Evolutionary conservation across 2,329 filamentous ascomycete species (phyloP).

Genomic region (Colletotrichum sp.): DNA sequence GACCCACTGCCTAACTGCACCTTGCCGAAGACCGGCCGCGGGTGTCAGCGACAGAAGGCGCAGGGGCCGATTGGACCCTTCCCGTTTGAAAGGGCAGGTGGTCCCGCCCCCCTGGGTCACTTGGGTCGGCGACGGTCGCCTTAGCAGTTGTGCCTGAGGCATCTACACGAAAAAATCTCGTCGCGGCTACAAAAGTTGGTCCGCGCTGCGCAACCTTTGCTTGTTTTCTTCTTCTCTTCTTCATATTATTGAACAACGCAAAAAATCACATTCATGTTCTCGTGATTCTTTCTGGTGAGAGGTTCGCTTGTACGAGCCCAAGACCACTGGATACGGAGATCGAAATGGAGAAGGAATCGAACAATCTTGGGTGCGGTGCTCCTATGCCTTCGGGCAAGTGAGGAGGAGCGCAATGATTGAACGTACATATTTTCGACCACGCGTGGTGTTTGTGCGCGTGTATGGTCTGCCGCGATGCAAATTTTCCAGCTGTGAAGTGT

Average conservation of each 20-base stretch:
- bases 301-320: slow-evolving; percentile 51
- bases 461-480: neutral
- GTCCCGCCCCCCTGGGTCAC: neutral
- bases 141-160: slow-evolving; percentile 2
- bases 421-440: slow-evolving; percentile 46
- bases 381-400: slow-evolving; percentile 48
- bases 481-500: neutral
- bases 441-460: neutral
- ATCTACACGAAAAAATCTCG: neutral
- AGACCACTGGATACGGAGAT: slow-evolving; percentile 52
- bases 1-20: slow-evolving; percentile 8
- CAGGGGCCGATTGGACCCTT: neutral
- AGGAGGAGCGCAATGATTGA: slow-evolving; percentile 67
- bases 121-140: neutral
- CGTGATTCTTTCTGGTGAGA: slow-evolving; percentile 46
- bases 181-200: slow-evolving; percentile 10
- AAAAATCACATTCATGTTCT: slow-evolving; percentile 48
- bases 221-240: slow-evolving; percentile 31
- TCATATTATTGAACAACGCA: slow-evolving; percentile 51
- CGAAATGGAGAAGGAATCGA: slow-evolving; percentile 60
- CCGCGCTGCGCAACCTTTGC: slow-evolving; percentile 3
- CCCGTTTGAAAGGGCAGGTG: neutral
- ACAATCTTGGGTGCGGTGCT: slow-evolving; percentile 67
- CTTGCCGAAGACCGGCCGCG: slow-evolving; percentile 15
- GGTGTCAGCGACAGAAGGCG: neutral